phyloP scores from a whole-genome alignment of 495 filamentous ascomycete species.

The Talaromyces trachyspermus region DNA sequence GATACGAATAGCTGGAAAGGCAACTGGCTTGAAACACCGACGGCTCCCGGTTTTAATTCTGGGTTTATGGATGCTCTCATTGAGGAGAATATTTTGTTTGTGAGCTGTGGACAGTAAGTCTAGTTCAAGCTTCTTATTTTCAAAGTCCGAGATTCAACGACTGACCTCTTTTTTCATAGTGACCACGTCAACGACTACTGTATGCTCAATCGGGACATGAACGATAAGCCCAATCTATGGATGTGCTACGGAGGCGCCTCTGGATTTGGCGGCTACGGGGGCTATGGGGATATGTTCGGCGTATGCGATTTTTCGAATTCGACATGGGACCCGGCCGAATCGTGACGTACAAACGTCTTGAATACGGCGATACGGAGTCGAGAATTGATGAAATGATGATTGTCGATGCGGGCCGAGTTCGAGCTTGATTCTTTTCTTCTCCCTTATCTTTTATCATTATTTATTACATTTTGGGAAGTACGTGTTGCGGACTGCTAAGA shows the following conservation, averaged over 20 bases:
- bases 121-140: not conserved
- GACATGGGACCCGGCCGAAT: constrained; percentile 83
- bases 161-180: constrained; percentile 24
- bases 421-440: constrained; percentile 16
- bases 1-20: constrained; percentile 49
- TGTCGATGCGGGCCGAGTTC: constrained; percentile 47
- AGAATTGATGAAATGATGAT: constrained; percentile 80
- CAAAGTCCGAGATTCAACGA: constrained; percentile 8
- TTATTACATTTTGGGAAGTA: constrained; percentile 11
- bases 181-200: constrained; percentile 98
- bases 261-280: constrained; percentile 91
- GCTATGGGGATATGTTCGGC: constrained; percentile 73
- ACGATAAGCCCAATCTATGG: constrained; percentile 68
- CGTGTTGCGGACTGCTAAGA: constrained; percentile 3
- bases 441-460: constrained; percentile 13
- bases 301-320: constrained; percentile 83
- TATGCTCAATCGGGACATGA: constrained; percentile 47
- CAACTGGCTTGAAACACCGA: constrained; percentile 65
- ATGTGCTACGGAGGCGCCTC: constrained; percentile 93
- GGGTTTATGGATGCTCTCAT: constrained; percentile 81
- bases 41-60: constrained; percentile 81
- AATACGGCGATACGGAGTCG: constrained; percentile 67
- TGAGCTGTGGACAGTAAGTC: constrained; percentile 83
- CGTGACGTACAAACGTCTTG: constrained; percentile 85
- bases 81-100: constrained; percentile 74